Evolutionary conservation across 2,329 filamentous ascomycete species (phyloP).

Genomic region (Sarocladium strictum): DNA sequence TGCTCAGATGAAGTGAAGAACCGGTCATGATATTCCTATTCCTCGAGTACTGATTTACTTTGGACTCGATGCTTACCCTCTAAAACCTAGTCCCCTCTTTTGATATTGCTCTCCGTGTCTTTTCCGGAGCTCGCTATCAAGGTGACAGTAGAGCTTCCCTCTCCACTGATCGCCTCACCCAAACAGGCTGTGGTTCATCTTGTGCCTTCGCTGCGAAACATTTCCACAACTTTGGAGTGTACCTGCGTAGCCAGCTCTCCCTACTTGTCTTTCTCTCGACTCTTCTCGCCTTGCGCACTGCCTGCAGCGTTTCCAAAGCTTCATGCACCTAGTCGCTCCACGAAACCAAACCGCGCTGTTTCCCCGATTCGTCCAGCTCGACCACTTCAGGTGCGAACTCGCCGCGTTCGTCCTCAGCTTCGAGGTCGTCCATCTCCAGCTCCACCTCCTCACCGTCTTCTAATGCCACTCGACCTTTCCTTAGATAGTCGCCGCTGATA

Average conservation of each 20-base stretch:
- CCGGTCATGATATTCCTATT: neutral
- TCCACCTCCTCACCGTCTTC: constrained; percentile 48
- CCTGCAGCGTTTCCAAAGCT: neutral
- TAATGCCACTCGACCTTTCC: constrained; percentile 41
- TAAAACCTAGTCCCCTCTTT: too few relatives aligned
- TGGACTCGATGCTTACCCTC: too few relatives aligned
- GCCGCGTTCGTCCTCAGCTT: constrained; percentile 48
- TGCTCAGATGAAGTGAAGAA: constrained; percentile 18
- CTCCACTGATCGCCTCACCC: neutral
- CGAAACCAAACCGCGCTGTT: constrained; percentile 44
- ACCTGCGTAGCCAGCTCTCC: neutral
- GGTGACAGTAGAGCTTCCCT: neutral
- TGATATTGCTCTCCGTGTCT: too few relatives aligned
- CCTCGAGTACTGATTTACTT: too few relatives aligned
- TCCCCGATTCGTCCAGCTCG: constrained; percentile 45
- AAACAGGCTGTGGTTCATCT: neutral
- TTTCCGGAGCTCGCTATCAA: neutral
- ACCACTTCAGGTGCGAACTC: constrained; percentile 50
- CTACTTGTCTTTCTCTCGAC: neutral
- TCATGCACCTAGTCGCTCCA: constrained; percentile 30
- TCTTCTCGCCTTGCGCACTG: neutral
- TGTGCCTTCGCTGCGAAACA: neutral
- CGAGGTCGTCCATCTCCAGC: constrained; percentile 41
- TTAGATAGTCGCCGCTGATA: constrained; percentile 41
- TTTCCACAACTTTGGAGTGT: neutral